Conservation (phyloP, 2,329 filamentous ascomycete genomes). For the Aspergillus brasiliensis region DNA sequence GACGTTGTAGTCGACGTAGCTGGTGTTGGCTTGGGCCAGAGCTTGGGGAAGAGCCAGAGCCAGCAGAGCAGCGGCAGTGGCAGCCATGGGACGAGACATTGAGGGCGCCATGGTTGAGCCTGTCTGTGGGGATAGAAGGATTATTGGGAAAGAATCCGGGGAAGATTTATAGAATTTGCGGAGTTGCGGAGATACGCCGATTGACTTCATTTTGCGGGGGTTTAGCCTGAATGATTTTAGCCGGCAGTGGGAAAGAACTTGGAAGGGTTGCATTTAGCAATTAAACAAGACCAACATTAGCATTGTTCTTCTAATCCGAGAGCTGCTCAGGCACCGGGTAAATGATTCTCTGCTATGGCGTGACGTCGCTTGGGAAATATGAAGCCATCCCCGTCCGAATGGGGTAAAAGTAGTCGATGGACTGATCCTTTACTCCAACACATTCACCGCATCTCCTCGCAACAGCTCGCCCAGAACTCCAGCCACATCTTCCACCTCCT, state of each 20-base stretch:
- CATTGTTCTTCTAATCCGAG: too few species aligned
- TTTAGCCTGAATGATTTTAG: conserved; percentile 5
- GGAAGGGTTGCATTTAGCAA: too few species aligned
- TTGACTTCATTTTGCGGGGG: background rate
- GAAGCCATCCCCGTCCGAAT: too few species aligned
- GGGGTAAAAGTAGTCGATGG: background rate
- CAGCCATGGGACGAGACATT: too few species aligned
- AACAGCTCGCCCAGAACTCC: background rate
- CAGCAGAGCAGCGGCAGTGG: background rate
- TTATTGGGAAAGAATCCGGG: background rate
- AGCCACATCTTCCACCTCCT: background rate
- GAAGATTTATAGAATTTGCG: background rate
- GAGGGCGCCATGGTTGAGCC: background rate
- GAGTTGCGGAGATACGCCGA: background rate
- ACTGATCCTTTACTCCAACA: background rate
- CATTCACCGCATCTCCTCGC: background rate
- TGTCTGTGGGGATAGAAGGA: background rate
- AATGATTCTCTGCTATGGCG: too few species aligned
- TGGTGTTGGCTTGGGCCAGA: conserved; percentile 30
- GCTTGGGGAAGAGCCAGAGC: conserved; percentile 25
- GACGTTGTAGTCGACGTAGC: conserved; percentile 29
- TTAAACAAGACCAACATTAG: too few species aligned
- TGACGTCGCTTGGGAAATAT: too few species aligned
- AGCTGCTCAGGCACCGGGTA: background rate
- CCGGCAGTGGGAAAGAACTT: background rate